phyloP scores from a whole-genome alignment of 2,329 filamentous ascomycete species.

The Aspergillus tubingensis region DNA sequence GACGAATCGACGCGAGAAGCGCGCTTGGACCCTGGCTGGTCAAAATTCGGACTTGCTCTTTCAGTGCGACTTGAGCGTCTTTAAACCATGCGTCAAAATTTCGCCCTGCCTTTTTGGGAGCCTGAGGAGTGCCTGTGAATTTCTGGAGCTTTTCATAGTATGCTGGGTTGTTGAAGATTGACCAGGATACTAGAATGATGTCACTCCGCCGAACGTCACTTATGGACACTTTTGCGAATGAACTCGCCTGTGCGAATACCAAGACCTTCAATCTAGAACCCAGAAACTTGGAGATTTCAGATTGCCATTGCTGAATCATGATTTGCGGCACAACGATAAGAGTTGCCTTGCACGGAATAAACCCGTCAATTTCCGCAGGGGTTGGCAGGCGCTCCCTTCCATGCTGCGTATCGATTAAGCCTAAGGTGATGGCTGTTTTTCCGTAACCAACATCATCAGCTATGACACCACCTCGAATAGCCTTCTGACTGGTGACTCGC shows the following conservation, averaged over 20 bases:
- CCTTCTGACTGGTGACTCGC: conserved; percentile 34
- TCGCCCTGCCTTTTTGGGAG: conserved; percentile 45
- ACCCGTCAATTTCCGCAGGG: conserved; percentile 17
- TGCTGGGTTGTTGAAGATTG: conserved; percentile 46
- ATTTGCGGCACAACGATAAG: conserved; percentile 60
- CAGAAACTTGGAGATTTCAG: conserved; percentile 57
- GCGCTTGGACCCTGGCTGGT: conserved; percentile 29
- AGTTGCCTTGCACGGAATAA: conserved; percentile 56
- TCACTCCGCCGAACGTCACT: conserved; percentile 50
- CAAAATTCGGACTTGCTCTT: conserved; percentile 43
- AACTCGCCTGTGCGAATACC: conserved; percentile 41
- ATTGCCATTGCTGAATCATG: conserved; percentile 60
- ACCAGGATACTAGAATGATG: conserved; percentile 59
- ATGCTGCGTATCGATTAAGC: conserved; percentile 54
- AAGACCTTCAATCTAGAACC: conserved; percentile 48
- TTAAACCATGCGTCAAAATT: conserved; percentile 58
- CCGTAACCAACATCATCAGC: conserved; percentile 68
- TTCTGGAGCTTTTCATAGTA: conserved; percentile 55
- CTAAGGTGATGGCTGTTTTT: conserved; percentile 64
- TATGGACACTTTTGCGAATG: conserved; percentile 48
- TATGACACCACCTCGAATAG: conserved; percentile 60
- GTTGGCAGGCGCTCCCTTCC: conserved; percentile 22
- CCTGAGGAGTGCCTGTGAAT: conserved; percentile 52
- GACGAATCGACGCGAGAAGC: conserved; percentile 35
- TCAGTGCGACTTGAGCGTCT: conserved; percentile 46